phyloP scores from a whole-genome alignment of 1,139 yeast genomes.

The Pichia terricola region DNA sequence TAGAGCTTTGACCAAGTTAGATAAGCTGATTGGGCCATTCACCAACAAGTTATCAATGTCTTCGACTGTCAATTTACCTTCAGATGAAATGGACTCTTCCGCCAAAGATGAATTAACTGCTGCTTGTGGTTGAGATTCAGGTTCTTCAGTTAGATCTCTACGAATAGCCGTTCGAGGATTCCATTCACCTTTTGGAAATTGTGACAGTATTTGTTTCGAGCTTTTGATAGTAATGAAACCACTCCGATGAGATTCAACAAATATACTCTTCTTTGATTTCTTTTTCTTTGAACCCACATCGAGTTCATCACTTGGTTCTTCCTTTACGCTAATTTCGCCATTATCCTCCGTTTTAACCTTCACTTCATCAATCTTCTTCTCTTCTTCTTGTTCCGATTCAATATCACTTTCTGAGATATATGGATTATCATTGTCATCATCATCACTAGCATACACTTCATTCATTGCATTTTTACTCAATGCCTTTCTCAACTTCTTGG shows the following conservation, averaged over 20 bases:
- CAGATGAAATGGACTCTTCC: neutral
- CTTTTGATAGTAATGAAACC: slow-evolving; percentile 66
- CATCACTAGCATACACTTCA: slow-evolving; percentile 85
- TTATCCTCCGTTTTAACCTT: slow-evolving; percentile 24
- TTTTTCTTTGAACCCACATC: slow-evolving; percentile 4
- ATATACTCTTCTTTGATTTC: slow-evolving; percentile 23
- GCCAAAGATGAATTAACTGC: neutral
- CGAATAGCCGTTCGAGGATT: slow-evolving; percentile 51
- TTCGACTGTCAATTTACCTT: slow-evolving; percentile 5
- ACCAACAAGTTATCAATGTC: slow-evolving; percentile 64
- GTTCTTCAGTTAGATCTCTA: slow-evolving; percentile 20
- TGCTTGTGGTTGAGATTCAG: slow-evolving; percentile 3
- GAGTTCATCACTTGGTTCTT: slow-evolving; percentile 7
- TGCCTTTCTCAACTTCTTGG: slow-evolving; percentile 75
- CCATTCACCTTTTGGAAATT: slow-evolving; percentile 80
- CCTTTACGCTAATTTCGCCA: slow-evolving; percentile 16
- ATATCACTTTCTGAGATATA: slow-evolving; percentile 67
- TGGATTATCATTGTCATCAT: slow-evolving; percentile 61
- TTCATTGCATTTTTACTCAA: slow-evolving; percentile 80
- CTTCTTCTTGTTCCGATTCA: slow-evolving; percentile 42
- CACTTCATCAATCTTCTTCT: slow-evolving; percentile 29
- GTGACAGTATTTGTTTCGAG: slow-evolving; percentile 47
- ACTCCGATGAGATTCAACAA: slow-evolving; percentile 43
- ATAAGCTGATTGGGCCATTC: slow-evolving; percentile 54
- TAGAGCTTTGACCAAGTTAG: slow-evolving; percentile 52